A percentile compares a stretch with the other conserved stretches of the same genome.
Conservation (phyloP, 371 early-diverging fungal species). For the Smittium culicis region DNA sequence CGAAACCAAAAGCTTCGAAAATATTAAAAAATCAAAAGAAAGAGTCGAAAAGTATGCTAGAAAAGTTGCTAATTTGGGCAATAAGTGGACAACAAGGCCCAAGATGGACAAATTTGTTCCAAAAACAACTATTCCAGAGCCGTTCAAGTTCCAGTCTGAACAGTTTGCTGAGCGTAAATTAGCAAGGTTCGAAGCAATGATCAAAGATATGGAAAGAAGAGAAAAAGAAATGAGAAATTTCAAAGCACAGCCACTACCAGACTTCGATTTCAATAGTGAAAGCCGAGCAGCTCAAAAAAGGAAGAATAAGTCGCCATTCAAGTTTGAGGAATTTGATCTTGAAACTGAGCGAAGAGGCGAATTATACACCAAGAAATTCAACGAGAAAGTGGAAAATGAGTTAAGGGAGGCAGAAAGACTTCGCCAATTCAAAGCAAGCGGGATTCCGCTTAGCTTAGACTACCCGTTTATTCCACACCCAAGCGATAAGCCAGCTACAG, state of each 20-base stretch:
- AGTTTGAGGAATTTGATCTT: slow-evolving; percentile 40
- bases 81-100: background rate
- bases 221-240: slow-evolving; percentile 27
- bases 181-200: slow-evolving; percentile 21
- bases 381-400: slow-evolving; percentile 25
- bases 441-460: slow-evolving; percentile 32
- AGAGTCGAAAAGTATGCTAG: background rate
- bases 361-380: slow-evolving; percentile 25
- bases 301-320: slow-evolving; percentile 20
- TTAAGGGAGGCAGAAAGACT: slow-evolving; percentile 27
- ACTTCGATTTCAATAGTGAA: too few relatives aligned
- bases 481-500: slow-evolving; percentile 36
- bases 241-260: slow-evolving; percentile 30
- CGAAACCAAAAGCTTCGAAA: too few relatives aligned
- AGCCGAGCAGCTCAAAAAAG: slow-evolving; percentile 17
- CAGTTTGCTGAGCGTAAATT: slow-evolving; percentile 21
- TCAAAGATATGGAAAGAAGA: slow-evolving; percentile 19
- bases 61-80: background rate
- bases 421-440: slow-evolving; percentile 37
- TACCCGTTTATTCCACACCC: slow-evolving; percentile 38
- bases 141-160: slow-evolving; percentile 29
- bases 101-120: slow-evolving; percentile 20
- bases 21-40: background rate
- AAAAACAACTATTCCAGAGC: slow-evolving; percentile 21
- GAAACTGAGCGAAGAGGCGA: slow-evolving; percentile 35